Conservation (phyloP, 768 basidiomycete species). For the Suillus discolor region DNA sequence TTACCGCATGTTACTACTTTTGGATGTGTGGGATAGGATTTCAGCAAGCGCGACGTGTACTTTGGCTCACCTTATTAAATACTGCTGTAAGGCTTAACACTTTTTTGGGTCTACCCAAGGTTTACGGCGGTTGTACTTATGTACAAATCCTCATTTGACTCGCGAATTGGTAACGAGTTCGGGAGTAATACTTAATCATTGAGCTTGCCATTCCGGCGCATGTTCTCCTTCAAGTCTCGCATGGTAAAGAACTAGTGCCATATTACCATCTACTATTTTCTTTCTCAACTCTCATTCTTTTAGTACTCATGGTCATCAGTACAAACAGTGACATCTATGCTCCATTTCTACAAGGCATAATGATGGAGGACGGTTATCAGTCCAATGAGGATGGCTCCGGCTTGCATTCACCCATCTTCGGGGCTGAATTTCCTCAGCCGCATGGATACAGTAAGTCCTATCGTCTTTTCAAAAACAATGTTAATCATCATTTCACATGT, state of each 20-base stretch:
- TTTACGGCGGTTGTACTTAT: too few relatives aligned
- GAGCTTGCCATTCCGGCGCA: too few relatives aligned
- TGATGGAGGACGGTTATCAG: slow-evolving; percentile 65
- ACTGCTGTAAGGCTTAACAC: too few relatives aligned
- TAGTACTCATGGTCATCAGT: slow-evolving; percentile 57
- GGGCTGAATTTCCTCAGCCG: slow-evolving; percentile 45
- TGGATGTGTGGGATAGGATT: too few relatives aligned
- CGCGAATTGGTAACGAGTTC: too few relatives aligned
- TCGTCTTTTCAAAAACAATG: slow-evolving; percentile 41
- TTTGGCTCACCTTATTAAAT: too few relatives aligned
- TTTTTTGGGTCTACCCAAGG: too few relatives aligned
- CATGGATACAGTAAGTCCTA: slow-evolving; percentile 53
- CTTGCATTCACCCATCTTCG: slow-evolving; percentile 71
- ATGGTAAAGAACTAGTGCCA: slow-evolving; percentile 38
- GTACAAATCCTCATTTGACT: too few relatives aligned
- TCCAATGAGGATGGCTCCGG: slow-evolving; percentile 79
- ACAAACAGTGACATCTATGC: slow-evolving; percentile 56
- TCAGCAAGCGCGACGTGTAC: too few relatives aligned
- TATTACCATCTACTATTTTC: slow-evolving; percentile 26
- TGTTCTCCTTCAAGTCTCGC: slow-evolving; percentile 46
- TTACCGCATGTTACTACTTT: too few relatives aligned
- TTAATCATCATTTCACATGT: slow-evolving; percentile 38
- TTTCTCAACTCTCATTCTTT: slow-evolving; percentile 22
- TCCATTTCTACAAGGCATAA: slow-evolving; percentile 53
- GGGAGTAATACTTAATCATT: too few relatives aligned